Conservation (phyloP, 169 alveolate genomes). For the Plasmodium malariae region DNA sequence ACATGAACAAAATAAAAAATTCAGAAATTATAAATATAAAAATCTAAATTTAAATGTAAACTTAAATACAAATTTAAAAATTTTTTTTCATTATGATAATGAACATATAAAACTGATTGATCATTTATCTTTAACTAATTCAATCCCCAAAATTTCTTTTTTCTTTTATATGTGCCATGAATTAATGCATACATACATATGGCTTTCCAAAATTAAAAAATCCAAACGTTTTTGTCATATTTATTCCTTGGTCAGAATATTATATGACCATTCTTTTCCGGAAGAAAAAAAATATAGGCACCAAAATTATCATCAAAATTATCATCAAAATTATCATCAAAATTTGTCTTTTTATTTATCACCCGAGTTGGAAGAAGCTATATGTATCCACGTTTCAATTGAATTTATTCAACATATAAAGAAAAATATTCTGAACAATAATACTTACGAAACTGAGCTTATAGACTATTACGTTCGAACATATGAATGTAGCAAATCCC, state of each 20-base stretch:
- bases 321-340: slow-evolving; percentile 22
- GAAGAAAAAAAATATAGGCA: not conserved
- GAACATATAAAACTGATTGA: slow-evolving; percentile 33
- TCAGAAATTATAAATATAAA: slow-evolving; percentile 17
- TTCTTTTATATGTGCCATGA: slow-evolving; percentile 42
- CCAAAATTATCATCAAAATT: no score
- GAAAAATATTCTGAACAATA: not conserved
- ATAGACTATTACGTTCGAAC: slow-evolving; percentile 26
- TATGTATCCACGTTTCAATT: slow-evolving; percentile 34
- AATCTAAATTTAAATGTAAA: slow-evolving; percentile 1
- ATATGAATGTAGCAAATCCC: slow-evolving; percentile 28
- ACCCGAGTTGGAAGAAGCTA: slow-evolving; percentile 45
- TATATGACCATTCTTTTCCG: slow-evolving; percentile 2
- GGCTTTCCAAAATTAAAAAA: slow-evolving; percentile 12
- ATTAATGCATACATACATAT: slow-evolving; percentile 42
- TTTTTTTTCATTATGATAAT: not conserved
- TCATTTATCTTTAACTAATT: slow-evolving; percentile 25
- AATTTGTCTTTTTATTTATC: slow-evolving; percentile 35
- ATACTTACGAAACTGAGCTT: slow-evolving; percentile 4
- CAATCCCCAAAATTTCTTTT: slow-evolving; percentile 36
- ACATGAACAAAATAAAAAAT: slow-evolving; percentile 41
- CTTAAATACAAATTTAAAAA: no score
- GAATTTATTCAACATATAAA: slow-evolving; percentile 13
- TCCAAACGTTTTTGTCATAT: slow-evolving; percentile 6
- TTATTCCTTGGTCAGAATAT: not conserved